Evolutionary conservation across 2,329 filamentous ascomycete genomes (phyloP).

Genomic region (Fusarium sp.): DNA sequence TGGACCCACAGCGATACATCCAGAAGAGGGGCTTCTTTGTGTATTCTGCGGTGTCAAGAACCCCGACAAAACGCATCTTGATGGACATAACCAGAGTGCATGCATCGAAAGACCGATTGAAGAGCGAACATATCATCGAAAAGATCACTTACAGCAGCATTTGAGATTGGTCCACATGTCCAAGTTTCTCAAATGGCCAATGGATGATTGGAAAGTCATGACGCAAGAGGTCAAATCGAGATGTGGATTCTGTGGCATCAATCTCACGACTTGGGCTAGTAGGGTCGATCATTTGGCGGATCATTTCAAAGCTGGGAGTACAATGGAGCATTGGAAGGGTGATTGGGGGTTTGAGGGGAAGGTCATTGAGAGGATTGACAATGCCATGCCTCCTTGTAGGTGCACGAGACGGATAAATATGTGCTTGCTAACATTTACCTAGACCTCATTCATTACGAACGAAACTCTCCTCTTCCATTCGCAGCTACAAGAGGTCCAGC

Average conservation of each 20-base stretch:
- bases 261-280: constrained; percentile 50
- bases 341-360: constrained; percentile 55
- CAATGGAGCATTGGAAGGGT: constrained; percentile 56
- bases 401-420: too few relatives aligned
- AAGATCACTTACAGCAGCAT: constrained; percentile 56
- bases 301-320: constrained; percentile 54
- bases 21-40: constrained; percentile 44
- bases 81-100: constrained; percentile 50
- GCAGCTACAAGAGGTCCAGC: constrained; percentile 31
- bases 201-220: constrained; percentile 50
- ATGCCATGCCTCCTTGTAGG: constrained; percentile 54
- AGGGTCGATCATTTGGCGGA: constrained; percentile 52
- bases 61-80: constrained; percentile 48
- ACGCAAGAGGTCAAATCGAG: constrained; percentile 50
- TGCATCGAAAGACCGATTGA: constrained; percentile 52
- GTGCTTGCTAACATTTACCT: too few relatives aligned
- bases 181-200: constrained; percentile 48
- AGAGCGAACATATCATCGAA: constrained; percentile 57
- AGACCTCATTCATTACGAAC: constrained; percentile 39
- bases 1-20: constrained; percentile 49
- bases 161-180: constrained; percentile 52
- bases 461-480: constrained; percentile 29
- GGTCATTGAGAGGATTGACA: constrained; percentile 52
- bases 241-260: constrained; percentile 54
- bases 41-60: constrained; percentile 51